phyloP scores from a whole-genome alignment of 345 rosid genomes.

The Physaria fendleri region DNA sequence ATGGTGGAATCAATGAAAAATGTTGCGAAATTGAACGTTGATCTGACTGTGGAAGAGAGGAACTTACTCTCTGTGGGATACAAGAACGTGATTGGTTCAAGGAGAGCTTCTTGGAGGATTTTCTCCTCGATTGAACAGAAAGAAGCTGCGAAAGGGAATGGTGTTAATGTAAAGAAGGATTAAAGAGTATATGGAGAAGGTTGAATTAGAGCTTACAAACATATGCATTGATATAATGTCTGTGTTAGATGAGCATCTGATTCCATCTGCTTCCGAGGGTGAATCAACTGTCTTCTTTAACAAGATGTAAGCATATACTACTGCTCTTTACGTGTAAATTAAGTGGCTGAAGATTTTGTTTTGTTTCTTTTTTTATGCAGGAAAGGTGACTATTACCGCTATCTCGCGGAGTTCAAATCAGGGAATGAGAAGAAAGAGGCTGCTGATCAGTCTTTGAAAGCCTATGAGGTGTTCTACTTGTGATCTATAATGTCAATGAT shows the following conservation, averaged over 20 bases:
- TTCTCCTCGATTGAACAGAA: constrained; percentile 49
- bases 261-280: constrained; percentile 49
- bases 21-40: constrained; percentile 45
- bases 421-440: constrained; percentile 50
- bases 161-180: constrained; percentile 45
- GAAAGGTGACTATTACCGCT: constrained; percentile 72
- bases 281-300: constrained; percentile 64
- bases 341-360: neutral
- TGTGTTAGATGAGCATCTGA: constrained; percentile 58
- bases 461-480: constrained; percentile 44
- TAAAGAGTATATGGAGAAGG: constrained; percentile 51
- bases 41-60: constrained; percentile 51
- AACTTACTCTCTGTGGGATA: constrained; percentile 52
- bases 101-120: constrained; percentile 60
- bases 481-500: neutral
- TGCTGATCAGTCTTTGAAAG: constrained; percentile 61
- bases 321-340: neutral
- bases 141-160: constrained; percentile 52
- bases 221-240: constrained; percentile 54
- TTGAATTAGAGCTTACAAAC: constrained; percentile 47
- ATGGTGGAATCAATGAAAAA: constrained; percentile 55
- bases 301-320: constrained; percentile 46
- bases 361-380: constrained; percentile 32
- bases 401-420: constrained; percentile 51
- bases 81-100: constrained; percentile 52